A percentile compares a stretch with the other conserved stretches of the same genome.
Evolutionary conservation across 345 rosid genomes (phyloP).

Genomic region (Boechera stricta): DNA sequence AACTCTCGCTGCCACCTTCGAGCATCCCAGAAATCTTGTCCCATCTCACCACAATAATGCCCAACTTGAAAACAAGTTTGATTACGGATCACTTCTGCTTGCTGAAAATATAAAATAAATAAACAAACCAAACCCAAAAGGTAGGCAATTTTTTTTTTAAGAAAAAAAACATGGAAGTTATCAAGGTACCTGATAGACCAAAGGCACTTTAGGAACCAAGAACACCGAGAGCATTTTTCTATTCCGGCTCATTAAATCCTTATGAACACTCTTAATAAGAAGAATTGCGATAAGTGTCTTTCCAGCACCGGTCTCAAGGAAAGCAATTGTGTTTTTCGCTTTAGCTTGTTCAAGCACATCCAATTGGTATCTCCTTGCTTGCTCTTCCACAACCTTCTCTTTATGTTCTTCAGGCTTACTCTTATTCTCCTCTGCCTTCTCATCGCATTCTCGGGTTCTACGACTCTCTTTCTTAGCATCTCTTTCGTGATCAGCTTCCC

Average conservation of each 20-base stretch:
- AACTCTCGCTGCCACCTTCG: conserved; percentile 96
- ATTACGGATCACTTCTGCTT: conserved; percentile 93
- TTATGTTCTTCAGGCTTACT: conserved; percentile 63
- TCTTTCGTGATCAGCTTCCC: conserved; percentile 74
- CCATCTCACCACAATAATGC: conserved; percentile 98
- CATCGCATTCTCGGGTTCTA: conserved; percentile 52
- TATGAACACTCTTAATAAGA: conserved; percentile 73
- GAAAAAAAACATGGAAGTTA: not conserved
- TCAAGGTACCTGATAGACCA: conserved; percentile 81
- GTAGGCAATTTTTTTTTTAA: not conserved
- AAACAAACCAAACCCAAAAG: conserved; percentile 18
- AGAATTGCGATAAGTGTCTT: conserved; percentile 97
- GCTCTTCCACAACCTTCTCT: conserved; percentile 81
- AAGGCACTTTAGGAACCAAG: conserved; percentile 97
- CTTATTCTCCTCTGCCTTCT: conserved; percentile 45
- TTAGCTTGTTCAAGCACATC: conserved; percentile 98
- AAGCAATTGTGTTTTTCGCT: conserved; percentile 89
- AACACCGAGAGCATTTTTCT: conserved; percentile 89
- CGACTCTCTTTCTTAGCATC: conserved; percentile 57
- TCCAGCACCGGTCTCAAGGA: conserved; percentile 98
- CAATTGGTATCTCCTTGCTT: conserved; percentile 89
- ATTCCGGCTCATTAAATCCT: conserved; percentile 63
- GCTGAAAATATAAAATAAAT: conserved; percentile 55
- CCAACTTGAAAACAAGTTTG: conserved; percentile 80
- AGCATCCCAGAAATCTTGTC: conserved; percentile 90